These are phyloP conservation scores for Diospyros kaki DNA, from an alignment of 148 eudicot species.

Conservation along the genomic window DNA sequence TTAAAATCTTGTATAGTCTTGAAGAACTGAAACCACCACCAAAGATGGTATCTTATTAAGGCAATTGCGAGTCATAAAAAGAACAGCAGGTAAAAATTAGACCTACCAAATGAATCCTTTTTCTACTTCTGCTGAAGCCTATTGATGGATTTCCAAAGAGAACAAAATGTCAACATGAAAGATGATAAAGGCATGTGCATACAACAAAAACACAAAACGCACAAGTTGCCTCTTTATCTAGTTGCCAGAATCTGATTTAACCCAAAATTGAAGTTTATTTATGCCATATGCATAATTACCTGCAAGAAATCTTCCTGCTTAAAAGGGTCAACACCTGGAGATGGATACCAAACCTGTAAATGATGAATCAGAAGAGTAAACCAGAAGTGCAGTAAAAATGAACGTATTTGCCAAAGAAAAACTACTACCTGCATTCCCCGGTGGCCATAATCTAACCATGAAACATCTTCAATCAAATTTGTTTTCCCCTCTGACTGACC, in stretches of 20 bases:
- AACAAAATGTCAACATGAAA: neutral
- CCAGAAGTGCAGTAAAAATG: slow-evolving; percentile 7
- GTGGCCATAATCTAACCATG: slow-evolving; percentile 98
- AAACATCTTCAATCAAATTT: slow-evolving; percentile 91
- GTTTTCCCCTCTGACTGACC: slow-evolving; percentile 74
- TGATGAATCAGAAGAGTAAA: slow-evolving; percentile 35
- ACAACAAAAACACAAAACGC: neutral
- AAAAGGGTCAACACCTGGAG: slow-evolving; percentile 81
- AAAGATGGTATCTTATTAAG: neutral
- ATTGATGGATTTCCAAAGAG: neutral
- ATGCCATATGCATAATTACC: slow-evolving; percentile 38
- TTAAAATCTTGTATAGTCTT: neutral
- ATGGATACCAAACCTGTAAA: slow-evolving; percentile 98
- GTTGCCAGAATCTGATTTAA: neutral
- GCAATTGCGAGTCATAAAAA: neutral
- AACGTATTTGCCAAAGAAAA: slow-evolving; percentile 13
- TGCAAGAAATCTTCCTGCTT: slow-evolving; percentile 99
- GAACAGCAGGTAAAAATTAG: neutral
- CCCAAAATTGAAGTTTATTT: neutral
- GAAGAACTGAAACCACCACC: neutral
- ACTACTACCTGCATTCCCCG: slow-evolving; percentile 96
- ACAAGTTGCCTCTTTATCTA: neutral
- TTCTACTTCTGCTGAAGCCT: neutral
- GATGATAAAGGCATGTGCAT: neutral
- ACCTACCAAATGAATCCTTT: neutral